phyloP scores from a whole-genome alignment of 148 eudicot species.

The Vaccinium darrowii region DNA sequence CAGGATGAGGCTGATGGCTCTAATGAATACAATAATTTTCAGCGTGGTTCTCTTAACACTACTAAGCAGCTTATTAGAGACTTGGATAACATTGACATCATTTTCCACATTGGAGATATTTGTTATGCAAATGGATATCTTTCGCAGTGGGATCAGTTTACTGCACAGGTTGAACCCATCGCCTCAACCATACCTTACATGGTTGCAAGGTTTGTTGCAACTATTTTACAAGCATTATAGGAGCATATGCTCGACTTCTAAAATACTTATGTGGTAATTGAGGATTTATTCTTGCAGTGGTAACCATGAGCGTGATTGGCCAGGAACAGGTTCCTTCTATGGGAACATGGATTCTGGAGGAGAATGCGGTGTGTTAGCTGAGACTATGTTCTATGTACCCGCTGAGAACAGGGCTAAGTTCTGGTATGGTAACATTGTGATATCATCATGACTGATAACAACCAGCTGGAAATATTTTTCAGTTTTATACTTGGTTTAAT shows the following conservation, averaged over 20 bases:
- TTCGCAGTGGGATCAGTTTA: conserved; percentile 92
- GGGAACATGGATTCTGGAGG: conserved; percentile 73
- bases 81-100: conserved; percentile 61
- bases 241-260: neutral
- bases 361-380: conserved; percentile 81
- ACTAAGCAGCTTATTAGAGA: conserved; percentile 59
- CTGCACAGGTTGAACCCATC: conserved; percentile 77
- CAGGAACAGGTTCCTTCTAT: conserved; percentile 75
- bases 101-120: conserved; percentile 79
- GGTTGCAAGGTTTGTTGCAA: conserved; percentile 57
- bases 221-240: neutral
- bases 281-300: conserved; percentile 46
- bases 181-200: conserved; percentile 74
- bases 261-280: neutral
- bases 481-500: neutral
- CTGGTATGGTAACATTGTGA: conserved; percentile 42
- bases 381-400: conserved; percentile 78
- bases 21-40: conserved; percentile 62
- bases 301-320: conserved; percentile 93
- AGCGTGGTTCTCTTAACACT: conserved; percentile 74
- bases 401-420: conserved; percentile 77
- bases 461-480: neutral
- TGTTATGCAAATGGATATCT: conserved; percentile 82
- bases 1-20: conserved; percentile 88
- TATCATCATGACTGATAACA: neutral